Percentiles rank a stretch among this genome's conserved stretches.
phyloP scores from a whole-genome alignment of 164 flowering plant species.

The Annona squamosa region DNA sequence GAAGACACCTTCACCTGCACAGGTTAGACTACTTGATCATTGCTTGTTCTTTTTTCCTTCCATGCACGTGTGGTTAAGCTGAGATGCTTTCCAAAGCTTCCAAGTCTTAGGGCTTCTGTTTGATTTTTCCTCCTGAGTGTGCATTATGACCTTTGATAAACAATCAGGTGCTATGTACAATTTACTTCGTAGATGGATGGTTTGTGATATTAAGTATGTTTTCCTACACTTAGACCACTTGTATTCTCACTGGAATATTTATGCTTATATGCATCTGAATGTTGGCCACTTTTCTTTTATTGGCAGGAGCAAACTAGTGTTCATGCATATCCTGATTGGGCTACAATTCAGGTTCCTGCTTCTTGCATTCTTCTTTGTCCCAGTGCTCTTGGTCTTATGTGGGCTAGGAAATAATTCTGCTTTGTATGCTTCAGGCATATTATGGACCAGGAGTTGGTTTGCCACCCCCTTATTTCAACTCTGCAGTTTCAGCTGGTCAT shows the following conservation, averaged over 20 bases:
- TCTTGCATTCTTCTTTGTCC: not conserved
- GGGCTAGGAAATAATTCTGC: not conserved
- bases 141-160: not conserved
- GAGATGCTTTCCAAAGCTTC: too few species aligned
- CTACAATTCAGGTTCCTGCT: constrained; percentile 52
- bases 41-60: not conserved
- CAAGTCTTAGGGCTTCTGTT: too few species aligned
- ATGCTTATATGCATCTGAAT: constrained; percentile 6
- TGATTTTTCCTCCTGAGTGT: too few species aligned
- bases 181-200: not conserved
- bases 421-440: constrained; percentile 27
- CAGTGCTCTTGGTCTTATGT: not conserved
- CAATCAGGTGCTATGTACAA: not conserved
- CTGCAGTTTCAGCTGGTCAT: constrained; percentile 69
- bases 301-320: constrained; percentile 56
- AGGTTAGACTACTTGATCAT: constrained; percentile 30
- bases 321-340: constrained; percentile 68
- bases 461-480: constrained; percentile 41
- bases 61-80: not conserved
- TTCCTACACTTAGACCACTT: not conserved
- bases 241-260: not conserved
- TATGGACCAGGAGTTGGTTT: constrained; percentile 30
- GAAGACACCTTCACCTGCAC: constrained; percentile 49
- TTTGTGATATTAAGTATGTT: not conserved
- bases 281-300: constrained; percentile 16